phyloP scores from a whole-genome alignment of 257 asterid species.

The Asclepias syriaca region DNA sequence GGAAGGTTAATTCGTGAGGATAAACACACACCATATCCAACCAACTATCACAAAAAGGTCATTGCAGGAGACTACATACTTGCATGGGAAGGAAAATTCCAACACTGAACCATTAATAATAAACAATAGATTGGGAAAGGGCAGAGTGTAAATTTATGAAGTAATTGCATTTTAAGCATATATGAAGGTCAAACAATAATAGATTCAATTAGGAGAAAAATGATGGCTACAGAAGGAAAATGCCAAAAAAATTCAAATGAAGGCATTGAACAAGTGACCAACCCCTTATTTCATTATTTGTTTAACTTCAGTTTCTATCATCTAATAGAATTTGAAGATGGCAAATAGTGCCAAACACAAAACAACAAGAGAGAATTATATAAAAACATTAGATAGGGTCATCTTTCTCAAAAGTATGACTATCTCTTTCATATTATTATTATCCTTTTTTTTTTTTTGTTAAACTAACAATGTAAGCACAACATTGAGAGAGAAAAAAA shows the following conservation, averaged over 20 bases:
- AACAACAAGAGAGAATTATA: conserved; percentile 16
- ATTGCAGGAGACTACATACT: no score
- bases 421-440: conserved; percentile 40
- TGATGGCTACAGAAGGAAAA: background rate
- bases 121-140: no score
- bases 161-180: no score
- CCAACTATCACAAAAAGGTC: no score
- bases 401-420: conserved; percentile 16
- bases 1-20: background rate
- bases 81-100: no score
- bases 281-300: conserved; percentile 6
- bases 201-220: no score
- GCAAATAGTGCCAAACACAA: conserved; percentile 23
- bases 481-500: conserved; percentile 18
- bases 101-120: no score
- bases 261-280: conserved; percentile 1
- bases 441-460: background rate
- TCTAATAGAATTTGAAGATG: conserved; percentile 5
- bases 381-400: background rate
- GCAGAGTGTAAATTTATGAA: no score
- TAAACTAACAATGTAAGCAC: conserved; percentile 17
- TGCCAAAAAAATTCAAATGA: background rate
- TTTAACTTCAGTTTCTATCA: background rate
- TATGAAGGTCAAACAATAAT: no score
- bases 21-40: no score